A percentile compares a stretch with the other conserved stretches of the same genome.
phyloP scores from a whole-genome alignment of 345 rosid genomes.

The Arabidopsis suecica region DNA sequence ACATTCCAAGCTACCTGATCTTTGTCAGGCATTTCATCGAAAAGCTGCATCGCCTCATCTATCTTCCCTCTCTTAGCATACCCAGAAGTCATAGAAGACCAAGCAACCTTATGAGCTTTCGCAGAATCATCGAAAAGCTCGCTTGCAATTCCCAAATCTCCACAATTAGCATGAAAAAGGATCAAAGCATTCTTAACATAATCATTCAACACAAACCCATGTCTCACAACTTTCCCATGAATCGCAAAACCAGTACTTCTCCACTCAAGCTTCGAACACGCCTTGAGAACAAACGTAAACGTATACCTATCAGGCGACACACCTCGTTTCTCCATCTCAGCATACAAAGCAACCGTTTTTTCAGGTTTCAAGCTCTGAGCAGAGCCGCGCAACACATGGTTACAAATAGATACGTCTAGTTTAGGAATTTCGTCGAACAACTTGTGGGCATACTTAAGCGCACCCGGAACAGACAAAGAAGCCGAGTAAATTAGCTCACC shows the following conservation, averaged over 20 bases:
- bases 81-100: constrained; percentile 83
- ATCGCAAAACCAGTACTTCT: constrained; percentile 58
- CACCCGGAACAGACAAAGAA: constrained; percentile 52
- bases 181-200: constrained; percentile 69
- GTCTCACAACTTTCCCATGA: constrained; percentile 62
- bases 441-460: constrained; percentile 61
- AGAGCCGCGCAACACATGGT: constrained; percentile 66
- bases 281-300: constrained; percentile 71
- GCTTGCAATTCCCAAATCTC: constrained; percentile 60
- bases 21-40: constrained; percentile 68
- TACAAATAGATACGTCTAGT: constrained; percentile 63
- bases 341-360: constrained; percentile 50
- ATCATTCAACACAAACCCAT: constrained; percentile 58
- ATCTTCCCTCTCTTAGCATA: constrained; percentile 74
- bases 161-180: constrained; percentile 69
- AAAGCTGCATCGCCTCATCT: constrained; percentile 54
- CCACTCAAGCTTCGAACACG: constrained; percentile 64
- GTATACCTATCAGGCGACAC: constrained; percentile 62
- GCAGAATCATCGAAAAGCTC: constrained; percentile 58
- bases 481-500: constrained; percentile 61
- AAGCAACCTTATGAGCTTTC: constrained; percentile 65
- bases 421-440: constrained; percentile 61
- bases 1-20: constrained; percentile 88
- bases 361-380: constrained; percentile 56
- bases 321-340: constrained; percentile 58